Evolutionary conservation across 163 green algal species (phyloP).

Genomic region (Scenedesmus sp.): DNA sequence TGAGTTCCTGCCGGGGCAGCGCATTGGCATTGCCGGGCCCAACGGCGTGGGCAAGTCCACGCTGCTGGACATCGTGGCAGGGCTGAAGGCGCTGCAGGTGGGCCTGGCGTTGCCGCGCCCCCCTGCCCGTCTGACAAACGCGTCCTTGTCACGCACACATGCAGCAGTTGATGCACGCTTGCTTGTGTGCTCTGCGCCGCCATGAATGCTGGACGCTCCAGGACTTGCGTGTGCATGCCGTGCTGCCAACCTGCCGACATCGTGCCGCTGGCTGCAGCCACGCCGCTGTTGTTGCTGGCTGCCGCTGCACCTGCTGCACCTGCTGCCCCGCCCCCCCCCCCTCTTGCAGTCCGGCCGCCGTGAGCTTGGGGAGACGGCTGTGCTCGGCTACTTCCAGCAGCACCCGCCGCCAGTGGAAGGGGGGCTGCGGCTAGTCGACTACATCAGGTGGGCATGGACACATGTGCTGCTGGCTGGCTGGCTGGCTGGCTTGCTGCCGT

Average conservation of each 20-base stretch:
- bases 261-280: neutral
- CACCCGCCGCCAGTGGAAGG: conserved; percentile 72
- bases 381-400: conserved; percentile 89
- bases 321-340: neutral
- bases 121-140: too few relatives aligned
- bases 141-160: too few relatives aligned
- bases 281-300: neutral
- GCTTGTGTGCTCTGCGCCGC: too few relatives aligned
- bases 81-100: conserved; percentile 52
- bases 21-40: conserved; percentile 86
- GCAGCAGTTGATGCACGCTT: neutral
- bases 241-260: neutral
- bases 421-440: conserved; percentile 80
- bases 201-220: neutral
- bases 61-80: conserved; percentile 81
- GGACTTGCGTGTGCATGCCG: neutral
- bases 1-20: conserved; percentile 77
- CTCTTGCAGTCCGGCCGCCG: conserved; percentile 57
- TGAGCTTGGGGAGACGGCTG: conserved; percentile 77
- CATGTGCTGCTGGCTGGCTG: too few relatives aligned
- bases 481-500: too few relatives aligned
- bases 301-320: neutral
- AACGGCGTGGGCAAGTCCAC: conserved; percentile 88
- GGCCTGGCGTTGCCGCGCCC: too few relatives aligned
- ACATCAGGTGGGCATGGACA: conserved; percentile 65